Conservation (phyloP, 345 rosid genomes). For the Citrus australasica region DNA sequence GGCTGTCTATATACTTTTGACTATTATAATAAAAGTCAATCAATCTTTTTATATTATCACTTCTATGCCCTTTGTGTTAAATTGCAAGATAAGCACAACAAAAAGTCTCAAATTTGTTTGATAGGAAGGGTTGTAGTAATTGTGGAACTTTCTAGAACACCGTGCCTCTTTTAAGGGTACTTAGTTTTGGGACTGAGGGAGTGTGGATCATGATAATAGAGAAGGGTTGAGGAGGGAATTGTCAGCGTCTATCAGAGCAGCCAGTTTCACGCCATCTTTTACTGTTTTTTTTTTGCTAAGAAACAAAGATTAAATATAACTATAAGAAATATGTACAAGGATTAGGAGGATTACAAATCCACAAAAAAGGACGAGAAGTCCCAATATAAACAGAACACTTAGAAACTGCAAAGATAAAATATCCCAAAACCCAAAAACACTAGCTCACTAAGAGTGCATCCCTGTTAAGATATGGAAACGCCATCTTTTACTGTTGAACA, state of each 20-base stretch:
- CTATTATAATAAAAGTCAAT: background rate
- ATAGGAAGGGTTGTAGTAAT: background rate
- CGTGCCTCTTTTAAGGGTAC: background rate
- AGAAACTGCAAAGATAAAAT: too few relatives aligned
- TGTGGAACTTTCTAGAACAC: background rate
- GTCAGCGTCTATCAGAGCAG: background rate
- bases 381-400: too few relatives aligned
- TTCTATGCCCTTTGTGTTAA: background rate
- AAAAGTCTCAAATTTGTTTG: background rate
- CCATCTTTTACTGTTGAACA: background rate
- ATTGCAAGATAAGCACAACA: background rate
- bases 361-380: too few relatives aligned
- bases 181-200: too few relatives aligned
- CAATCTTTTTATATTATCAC: background rate
- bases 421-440: too few relatives aligned
- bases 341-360: too few relatives aligned
- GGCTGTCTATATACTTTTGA: background rate
- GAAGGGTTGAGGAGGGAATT: background rate
- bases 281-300: too few relatives aligned
- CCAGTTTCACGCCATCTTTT: background rate
- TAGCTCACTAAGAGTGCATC: too few relatives aligned
- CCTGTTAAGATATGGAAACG: too few relatives aligned
- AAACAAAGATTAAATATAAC: too few relatives aligned
- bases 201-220: background rate
- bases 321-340: too few relatives aligned